Percentiles rank a stretch among this genome's conserved stretches.
phyloP scores from a whole-genome alignment of 345 rosid species.

The Lumnitzera littorea region DNA sequence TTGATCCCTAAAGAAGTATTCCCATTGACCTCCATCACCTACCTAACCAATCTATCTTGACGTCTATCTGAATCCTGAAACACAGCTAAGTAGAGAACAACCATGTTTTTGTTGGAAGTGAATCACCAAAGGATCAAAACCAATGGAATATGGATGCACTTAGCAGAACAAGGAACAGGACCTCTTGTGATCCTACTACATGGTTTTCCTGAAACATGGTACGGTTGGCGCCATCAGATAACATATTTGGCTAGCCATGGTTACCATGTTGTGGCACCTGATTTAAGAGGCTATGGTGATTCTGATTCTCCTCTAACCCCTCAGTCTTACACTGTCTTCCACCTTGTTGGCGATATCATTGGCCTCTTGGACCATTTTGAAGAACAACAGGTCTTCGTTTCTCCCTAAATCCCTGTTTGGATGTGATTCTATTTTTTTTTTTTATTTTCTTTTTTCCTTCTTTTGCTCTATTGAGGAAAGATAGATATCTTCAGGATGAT shows the following conservation, averaged over 20 bases:
- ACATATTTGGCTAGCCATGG: conserved; percentile 42
- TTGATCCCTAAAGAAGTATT: neutral
- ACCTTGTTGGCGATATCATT: conserved; percentile 48
- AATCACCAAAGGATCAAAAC: conserved; percentile 33
- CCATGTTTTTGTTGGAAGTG: conserved; percentile 14
- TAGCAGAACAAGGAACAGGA: conserved; percentile 52
- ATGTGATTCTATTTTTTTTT: neutral
- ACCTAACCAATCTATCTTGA: neutral
- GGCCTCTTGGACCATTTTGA: conserved; percentile 46
- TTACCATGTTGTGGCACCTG: conserved; percentile 62
- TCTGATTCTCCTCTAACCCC: conserved; percentile 45
- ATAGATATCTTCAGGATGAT: too few species aligned
- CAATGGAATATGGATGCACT: conserved; percentile 46
- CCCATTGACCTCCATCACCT: neutral
- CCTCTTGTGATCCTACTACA: conserved; percentile 54
- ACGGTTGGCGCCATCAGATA: conserved; percentile 72
- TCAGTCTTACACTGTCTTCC: conserved; percentile 37
- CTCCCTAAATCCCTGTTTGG: neutral
- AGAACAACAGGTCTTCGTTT: conserved; percentile 31
- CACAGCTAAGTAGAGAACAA: neutral
- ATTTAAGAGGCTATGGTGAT: conserved; percentile 57
- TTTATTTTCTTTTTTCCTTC: neutral
- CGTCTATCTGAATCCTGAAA: neutral
- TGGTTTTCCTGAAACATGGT: conserved; percentile 78
- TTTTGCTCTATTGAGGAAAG: too few species aligned